Evolutionary conservation across 495 filamentous ascomycete genomes (phyloP).

Genomic region (Neurospora africana): DNA sequence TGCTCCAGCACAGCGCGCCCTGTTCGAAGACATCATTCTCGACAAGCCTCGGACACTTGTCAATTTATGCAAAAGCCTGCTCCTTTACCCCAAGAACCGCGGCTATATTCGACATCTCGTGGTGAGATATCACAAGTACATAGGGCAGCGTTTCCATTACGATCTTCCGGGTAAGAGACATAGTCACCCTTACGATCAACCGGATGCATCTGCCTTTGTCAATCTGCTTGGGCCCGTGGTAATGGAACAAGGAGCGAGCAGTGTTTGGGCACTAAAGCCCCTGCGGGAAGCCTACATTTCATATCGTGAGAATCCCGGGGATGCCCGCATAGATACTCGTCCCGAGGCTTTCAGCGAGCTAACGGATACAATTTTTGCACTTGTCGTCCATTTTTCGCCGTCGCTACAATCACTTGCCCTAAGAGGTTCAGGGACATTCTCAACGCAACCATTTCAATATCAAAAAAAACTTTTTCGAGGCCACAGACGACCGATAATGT

Average conservation of each 20-base stretch:
- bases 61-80: neutral
- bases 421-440: neutral
- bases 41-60: neutral
- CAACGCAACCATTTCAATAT: neutral
- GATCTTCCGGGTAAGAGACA: neutral
- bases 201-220: neutral
- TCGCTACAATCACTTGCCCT: neutral
- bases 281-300: neutral
- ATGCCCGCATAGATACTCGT: neutral
- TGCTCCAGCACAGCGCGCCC: neutral
- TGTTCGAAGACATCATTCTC: neutral
- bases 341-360: neutral
- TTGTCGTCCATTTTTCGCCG: neutral
- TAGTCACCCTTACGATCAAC: neutral
- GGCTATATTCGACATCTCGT: neutral
- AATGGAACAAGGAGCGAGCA: neutral
- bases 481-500: neutral
- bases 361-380: neutral
- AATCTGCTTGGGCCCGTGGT: neutral
- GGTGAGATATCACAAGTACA: neutral
- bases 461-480: rapidly evolving
- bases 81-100: neutral
- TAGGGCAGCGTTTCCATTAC: neutral
- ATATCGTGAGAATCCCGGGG: neutral
- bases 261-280: neutral